These are phyloP conservation scores for Phytophthora brassicae DNA, from an alignment of 352 stramenopile genomes.

Conservation along the genomic window DNA sequence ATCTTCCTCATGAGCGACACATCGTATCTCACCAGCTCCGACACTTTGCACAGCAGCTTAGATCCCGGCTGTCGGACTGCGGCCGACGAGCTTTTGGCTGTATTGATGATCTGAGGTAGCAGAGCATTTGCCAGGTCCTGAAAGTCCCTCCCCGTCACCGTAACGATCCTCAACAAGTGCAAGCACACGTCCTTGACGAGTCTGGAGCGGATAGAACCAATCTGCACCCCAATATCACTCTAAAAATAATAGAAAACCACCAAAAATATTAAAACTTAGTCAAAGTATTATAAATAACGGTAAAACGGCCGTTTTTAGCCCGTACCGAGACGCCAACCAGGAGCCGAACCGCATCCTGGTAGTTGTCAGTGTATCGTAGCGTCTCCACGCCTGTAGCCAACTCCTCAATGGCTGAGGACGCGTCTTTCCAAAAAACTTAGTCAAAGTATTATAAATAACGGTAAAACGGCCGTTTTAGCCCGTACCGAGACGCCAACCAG, in stretches of 20 bases:
- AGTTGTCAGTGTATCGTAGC: slow-evolving; percentile 24
- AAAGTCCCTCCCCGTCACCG: slow-evolving; percentile 47
- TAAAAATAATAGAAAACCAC: slow-evolving; percentile 20
- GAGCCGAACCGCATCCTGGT: slow-evolving; percentile 36
- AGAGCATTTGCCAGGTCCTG: slow-evolving; percentile 59
- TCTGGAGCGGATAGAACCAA: slow-evolving; percentile 51
- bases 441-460: slow-evolving; percentile 5
- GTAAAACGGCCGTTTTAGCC: not conserved
- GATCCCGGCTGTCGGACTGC: slow-evolving; percentile 56
- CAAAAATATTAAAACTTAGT: slow-evolving; percentile 5
- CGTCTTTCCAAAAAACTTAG: slow-evolving; percentile 31
- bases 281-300: slow-evolving; percentile 6
- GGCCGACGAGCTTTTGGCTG: slow-evolving; percentile 52
- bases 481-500: slow-evolving; percentile 53
- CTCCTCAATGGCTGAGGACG: slow-evolving; percentile 41
- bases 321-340: slow-evolving; percentile 53
- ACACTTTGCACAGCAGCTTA: slow-evolving; percentile 53
- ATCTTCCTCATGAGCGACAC: slow-evolving; percentile 49
- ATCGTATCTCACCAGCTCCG: slow-evolving; percentile 64
- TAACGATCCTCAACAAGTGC: slow-evolving; percentile 49
- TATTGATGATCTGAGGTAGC: slow-evolving; percentile 46
- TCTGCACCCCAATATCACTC: slow-evolving; percentile 41
- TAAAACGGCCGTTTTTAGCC: not conserved
- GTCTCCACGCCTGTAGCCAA: slow-evolving; percentile 51
- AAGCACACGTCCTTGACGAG: slow-evolving; percentile 55